phyloP scores from a whole-genome alignment of 73 alveolate species.

The Tetrahymena elliotti region DNA sequence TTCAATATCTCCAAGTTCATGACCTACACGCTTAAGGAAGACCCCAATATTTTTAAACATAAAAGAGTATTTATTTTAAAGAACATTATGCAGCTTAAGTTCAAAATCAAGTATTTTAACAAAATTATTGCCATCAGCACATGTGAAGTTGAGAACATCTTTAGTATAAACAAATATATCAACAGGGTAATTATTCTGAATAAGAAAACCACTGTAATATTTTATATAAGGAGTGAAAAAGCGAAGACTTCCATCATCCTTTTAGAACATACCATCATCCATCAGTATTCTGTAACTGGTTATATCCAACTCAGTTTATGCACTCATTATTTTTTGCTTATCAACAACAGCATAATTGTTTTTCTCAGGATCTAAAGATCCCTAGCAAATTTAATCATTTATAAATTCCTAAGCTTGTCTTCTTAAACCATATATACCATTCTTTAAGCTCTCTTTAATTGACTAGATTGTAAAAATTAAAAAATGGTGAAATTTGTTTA shows the following conservation, averaged over 20 bases:
- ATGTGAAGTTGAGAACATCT: background rate
- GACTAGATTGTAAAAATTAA: background rate
- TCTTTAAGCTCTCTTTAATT: background rate
- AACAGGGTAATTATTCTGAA: background rate
- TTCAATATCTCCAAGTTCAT: background rate
- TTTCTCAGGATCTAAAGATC: background rate
- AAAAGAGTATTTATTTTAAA: background rate
- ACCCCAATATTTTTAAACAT: background rate
- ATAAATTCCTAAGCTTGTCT: background rate
- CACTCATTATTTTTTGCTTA: background rate
- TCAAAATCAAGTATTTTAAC: background rate
- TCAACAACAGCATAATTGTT: background rate
- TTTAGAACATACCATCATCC: slow-evolving; percentile 1
- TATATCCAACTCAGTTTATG: background rate
- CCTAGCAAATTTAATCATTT: background rate
- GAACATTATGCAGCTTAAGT: background rate
- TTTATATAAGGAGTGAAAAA: background rate
- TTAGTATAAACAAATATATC: background rate
- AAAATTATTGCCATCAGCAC: background rate
- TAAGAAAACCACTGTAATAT: background rate
- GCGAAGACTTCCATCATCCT: background rate
- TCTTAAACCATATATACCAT: background rate
- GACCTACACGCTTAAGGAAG: background rate
- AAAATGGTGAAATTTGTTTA: background rate
- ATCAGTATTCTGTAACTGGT: background rate